Evolutionary conservation across 441 rosid genomes (phyloP), one percentile per base, ranked within the genome.

Genomic region (Erodium moschatum): DNA sequence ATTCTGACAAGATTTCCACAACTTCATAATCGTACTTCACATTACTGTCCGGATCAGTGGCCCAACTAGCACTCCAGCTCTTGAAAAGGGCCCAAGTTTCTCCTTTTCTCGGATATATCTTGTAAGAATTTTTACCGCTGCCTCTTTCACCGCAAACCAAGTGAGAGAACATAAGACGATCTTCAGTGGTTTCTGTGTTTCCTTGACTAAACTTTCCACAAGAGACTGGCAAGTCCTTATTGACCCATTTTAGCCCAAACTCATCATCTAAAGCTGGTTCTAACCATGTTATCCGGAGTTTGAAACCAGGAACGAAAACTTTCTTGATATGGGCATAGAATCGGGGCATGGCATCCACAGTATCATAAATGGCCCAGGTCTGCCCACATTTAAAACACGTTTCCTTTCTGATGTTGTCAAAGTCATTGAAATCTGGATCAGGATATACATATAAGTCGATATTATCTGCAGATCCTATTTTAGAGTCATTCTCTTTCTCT

Each of bases 41-140:
- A 44, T 72, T 74, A 66, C 70, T 72, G 27, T 70, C 71, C 29
- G 75, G 44, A 67, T 77, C 72, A 67, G 78, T 74, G 70, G 67
- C 78, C 96, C 89, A 86, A 48, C 78, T 75, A 18, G 81, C 68
- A 69, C 81, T 73, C 97, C 97, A 94, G 70, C 84, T 75, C 81
- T 80, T 86, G 78, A 87, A 88, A 69, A 86, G 67, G 65, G 94
- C 98, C 96, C 97, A 91, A 15, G 81, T 83, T 78, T 91, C 91
- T 46, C 97, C 97, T 69, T 78, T 77, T 69, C 69, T 79, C 13
- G 98, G 97, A 80, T 78, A 78, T 76, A 94, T 82, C 69, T 70
- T 74, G 60, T 31, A 74, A 16, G 79, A 71, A 46, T 48, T 69
- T 61, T 67, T 72, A 65, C 12, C 21, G 27, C 68, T 6, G 5